phyloP scores from a whole-genome alignment of 2,329 filamentous ascomycete genomes.

The Talaromyces sp. region DNA sequence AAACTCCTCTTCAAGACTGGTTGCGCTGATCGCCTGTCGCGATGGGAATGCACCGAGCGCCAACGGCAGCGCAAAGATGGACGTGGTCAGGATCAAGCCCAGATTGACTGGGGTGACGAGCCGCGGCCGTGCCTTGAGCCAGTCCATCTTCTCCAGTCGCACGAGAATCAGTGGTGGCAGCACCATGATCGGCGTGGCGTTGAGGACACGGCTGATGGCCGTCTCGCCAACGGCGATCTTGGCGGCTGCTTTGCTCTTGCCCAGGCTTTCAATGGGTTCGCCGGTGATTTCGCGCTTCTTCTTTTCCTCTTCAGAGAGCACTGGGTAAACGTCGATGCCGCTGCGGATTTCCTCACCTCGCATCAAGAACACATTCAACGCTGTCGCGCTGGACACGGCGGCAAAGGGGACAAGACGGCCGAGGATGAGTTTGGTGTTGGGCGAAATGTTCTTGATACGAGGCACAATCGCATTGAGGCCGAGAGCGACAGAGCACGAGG shows the following conservation, averaged over 20 bases:
- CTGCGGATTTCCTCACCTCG: conserved; percentile 88
- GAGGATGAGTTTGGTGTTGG: conserved; percentile 69
- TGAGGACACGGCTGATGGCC: conserved; percentile 83
- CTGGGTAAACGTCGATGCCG: conserved; percentile 89
- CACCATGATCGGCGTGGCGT: conserved; percentile 96
- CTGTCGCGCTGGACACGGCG: conserved; percentile 85
- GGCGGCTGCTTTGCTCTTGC: conserved; percentile 83
- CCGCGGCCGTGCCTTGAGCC: conserved; percentile 71
- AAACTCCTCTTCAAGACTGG: conserved; percentile 79
- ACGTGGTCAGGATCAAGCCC: conserved; percentile 78
- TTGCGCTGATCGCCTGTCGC: conserved; percentile 72
- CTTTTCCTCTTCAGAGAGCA: conserved; percentile 67
- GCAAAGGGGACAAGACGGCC: conserved; percentile 91
- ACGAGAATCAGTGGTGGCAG: conserved; percentile 84
- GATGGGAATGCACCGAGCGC: conserved; percentile 91
- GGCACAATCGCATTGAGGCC: conserved; percentile 88
- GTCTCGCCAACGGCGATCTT: conserved; percentile 89
- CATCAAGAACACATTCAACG: conserved; percentile 96
- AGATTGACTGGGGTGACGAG: conserved; percentile 80
- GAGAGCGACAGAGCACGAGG: conserved; percentile 88
- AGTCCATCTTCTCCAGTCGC: conserved; percentile 74
- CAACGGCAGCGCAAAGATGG: conserved; percentile 80
- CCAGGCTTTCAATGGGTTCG: conserved; percentile 65
- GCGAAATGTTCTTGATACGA: conserved; percentile 69
- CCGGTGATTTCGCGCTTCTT: conserved; percentile 58